Percentiles rank a stretch among this genome's conserved stretches.
These are phyloP conservation scores for Saxophila tyrrhenica DNA, from an alignment of 495 filamentous ascomycete genomes.

Conservation along the genomic window DNA sequence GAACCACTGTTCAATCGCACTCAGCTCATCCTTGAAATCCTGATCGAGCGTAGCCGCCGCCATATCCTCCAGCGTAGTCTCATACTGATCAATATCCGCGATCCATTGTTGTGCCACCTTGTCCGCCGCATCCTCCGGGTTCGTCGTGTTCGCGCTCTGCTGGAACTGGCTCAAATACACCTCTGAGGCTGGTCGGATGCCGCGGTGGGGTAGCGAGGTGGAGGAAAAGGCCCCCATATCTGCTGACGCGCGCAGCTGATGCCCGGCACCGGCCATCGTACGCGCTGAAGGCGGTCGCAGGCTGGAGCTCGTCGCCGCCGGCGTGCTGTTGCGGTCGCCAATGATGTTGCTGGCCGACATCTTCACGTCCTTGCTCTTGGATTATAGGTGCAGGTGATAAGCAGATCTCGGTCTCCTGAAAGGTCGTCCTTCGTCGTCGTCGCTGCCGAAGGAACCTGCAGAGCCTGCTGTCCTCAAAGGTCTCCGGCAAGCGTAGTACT, in stretches of 20 bases:
- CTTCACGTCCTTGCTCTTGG: background rate
- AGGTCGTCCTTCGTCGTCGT: background rate
- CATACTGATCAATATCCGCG: slow-evolving; percentile 95
- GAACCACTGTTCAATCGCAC: slow-evolving; percentile 99
- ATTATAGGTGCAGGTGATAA: background rate
- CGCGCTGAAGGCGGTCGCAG: slow-evolving; percentile 84
- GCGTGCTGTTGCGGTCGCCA: slow-evolving; percentile 94
- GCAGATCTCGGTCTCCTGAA: background rate
- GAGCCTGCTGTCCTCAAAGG: slow-evolving; percentile 23
- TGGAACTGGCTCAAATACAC: slow-evolving; percentile 71
- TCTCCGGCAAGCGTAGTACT: slow-evolving; percentile 9
- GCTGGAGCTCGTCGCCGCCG: slow-evolving; percentile 67
- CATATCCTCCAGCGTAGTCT: slow-evolving; percentile 97
- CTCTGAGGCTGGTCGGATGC: slow-evolving; percentile 86
- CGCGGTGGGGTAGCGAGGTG: slow-evolving; percentile 55
- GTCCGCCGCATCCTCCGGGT: slow-evolving; percentile 75
- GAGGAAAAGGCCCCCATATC: slow-evolving; percentile 84
- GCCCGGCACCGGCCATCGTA: slow-evolving; percentile 58
- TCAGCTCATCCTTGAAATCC: slow-evolving; percentile 98
- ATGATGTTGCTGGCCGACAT: slow-evolving; percentile 59
- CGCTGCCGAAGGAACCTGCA: slow-evolving; percentile 17
- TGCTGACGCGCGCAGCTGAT: slow-evolving; percentile 86
- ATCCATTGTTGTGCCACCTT: slow-evolving; percentile 97
- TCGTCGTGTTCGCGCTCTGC: slow-evolving; percentile 49
- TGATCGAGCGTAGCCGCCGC: slow-evolving; percentile 94